Evolutionary conservation across 139 green algal species (phyloP).

Genomic region (Gonium pectorale): DNA sequence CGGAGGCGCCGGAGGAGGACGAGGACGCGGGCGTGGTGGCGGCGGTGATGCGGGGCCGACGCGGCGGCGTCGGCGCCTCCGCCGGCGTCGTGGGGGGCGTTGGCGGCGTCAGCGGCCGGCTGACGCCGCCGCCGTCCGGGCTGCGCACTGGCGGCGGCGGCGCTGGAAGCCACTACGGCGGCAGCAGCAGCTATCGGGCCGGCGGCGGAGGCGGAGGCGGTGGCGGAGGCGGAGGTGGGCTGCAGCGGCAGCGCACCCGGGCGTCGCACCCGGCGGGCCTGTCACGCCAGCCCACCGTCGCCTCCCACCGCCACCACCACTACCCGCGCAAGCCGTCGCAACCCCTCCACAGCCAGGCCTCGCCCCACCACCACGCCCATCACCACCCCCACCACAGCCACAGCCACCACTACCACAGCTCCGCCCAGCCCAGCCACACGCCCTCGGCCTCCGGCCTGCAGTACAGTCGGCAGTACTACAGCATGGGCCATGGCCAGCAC

Average conservation of each 20-base stretch:
- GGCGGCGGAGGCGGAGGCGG: not conserved
- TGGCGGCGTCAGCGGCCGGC: no score
- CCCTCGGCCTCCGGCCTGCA: no score
- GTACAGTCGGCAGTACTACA: no score
- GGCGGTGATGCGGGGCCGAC: not conserved
- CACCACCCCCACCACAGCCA: not conserved
- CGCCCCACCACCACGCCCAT: not conserved
- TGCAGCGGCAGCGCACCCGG: no score
- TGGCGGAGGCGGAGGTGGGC: not conserved
- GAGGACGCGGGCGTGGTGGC: not conserved
- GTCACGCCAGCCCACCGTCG: no score
- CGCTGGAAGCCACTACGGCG: not conserved
- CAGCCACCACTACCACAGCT: not conserved
- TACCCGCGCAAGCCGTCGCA: not conserved
- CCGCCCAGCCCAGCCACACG: not conserved
- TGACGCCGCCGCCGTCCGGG: no score
- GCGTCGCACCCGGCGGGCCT: no score
- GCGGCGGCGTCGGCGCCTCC: not conserved
- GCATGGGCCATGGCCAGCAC: no score
- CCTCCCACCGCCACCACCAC: not conserved
- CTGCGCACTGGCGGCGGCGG: not conserved
- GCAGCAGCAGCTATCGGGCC: not conserved
- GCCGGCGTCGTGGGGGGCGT: no score
- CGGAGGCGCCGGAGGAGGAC: constrained; percentile 16
- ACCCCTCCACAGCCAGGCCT: not conserved